Base-by-base conservation (phyloP, 164 flowering plant species). In the Sedum album region DNA sequence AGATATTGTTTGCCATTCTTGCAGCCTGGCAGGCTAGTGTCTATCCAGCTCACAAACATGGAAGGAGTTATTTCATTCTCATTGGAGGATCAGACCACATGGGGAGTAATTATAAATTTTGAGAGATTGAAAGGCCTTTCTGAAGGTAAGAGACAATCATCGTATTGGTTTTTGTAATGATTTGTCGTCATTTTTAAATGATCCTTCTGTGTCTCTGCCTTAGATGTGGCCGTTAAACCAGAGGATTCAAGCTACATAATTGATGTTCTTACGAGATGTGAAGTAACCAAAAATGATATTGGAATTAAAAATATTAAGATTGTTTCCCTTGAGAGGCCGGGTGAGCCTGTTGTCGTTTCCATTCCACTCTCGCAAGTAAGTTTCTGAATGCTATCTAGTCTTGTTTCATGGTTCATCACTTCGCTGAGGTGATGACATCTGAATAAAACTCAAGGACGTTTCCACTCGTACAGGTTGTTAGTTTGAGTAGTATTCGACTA, bases 91-190 rank as follows among this genome's bases (percentile, higher is more conserved):
- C 81, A 81, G 35, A 78, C 79, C 67, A 85, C 97, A 11, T 95
- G 99, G 99, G 99, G 97, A 41, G 88, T 95, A 41, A 77, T 95
- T 69, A 71, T 92, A 48, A 88, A 90, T 75, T 92, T 95, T 77
- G 84, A 88, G 71, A 83, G 78, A 77, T 76, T 84, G 23, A 85
- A 82, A 13, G 85, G 84, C 77, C 80, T 79, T 71, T 78, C 83
- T 65, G 91, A 87, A 82, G 99, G 97, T 95, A 39, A 73, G 81
- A 41, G 41, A 25, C 68, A 62, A 53, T 48, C 18, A 26, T 46
- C 31, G 14, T 49, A 36, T 48, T 35, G n/a, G n/a, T 17, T 17
- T n/a, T 46, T 31, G 31, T 39, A 26, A 49, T 44, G 33, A 31
- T 21, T 64, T 62, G 5, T 14, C 18, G 17, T 62, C 36, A 28